Percentiles rank a stretch among this genome's conserved stretches.
Evolutionary conservation across 2,329 filamentous ascomycete species (phyloP).

Genomic region (Curvularia lunata): DNA sequence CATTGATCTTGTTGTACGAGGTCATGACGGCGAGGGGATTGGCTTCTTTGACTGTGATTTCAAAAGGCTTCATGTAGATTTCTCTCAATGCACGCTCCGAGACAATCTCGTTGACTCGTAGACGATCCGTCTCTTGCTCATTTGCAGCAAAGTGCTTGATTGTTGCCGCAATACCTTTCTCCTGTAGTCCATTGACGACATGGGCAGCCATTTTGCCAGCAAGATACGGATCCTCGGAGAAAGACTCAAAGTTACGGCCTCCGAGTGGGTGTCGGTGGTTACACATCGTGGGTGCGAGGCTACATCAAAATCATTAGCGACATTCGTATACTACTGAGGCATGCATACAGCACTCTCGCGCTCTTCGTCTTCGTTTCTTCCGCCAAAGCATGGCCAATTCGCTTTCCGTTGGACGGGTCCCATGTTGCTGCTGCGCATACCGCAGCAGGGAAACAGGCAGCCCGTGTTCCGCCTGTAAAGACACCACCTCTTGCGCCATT

Average conservation of each 20-base stretch:
- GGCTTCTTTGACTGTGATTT: conserved; percentile 73
- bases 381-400: conserved; percentile 70
- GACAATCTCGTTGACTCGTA: conserved; percentile 56
- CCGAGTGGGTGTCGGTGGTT: conserved; percentile 81
- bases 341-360: conserved; percentile 65
- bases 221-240: conserved; percentile 72
- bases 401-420: conserved; percentile 65
- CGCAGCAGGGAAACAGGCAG: conserved; percentile 77
- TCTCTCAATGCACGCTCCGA: conserved; percentile 65
- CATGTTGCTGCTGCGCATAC: conserved; percentile 73
- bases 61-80: conserved; percentile 65
- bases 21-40: conserved; percentile 74
- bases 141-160: conserved; percentile 77
- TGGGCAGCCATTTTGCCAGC: conserved; percentile 71
- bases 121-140: conserved; percentile 74
- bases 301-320: conserved; percentile 15
- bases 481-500: conserved; percentile 69
- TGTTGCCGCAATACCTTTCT: conserved; percentile 69
- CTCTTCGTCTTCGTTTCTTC: conserved; percentile 75
- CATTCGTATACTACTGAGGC: too few relatives aligned
- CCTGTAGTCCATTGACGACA: conserved; percentile 67
- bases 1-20: conserved; percentile 76
- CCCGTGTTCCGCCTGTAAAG: conserved; percentile 68
- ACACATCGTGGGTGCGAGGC: conserved; percentile 76
- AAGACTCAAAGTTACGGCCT: conserved; percentile 79